Evolutionary conservation across 768 basidiomycete genomes (phyloP), one percentile per base, ranked within the genome.

Genomic region (Kwoniella bestiolae): DNA sequence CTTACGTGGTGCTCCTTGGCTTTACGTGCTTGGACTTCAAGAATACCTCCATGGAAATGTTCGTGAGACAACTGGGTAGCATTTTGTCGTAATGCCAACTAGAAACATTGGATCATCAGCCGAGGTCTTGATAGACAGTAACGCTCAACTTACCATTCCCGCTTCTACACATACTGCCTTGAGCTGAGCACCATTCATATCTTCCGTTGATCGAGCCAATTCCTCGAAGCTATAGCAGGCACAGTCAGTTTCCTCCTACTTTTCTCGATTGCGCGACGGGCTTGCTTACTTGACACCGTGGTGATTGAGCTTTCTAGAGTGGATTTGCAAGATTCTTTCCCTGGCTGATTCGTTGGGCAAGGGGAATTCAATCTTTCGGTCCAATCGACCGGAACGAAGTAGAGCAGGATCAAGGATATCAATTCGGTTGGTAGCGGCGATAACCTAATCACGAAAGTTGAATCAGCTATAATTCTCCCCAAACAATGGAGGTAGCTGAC

Each of bases 131-230:
- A 47, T 8, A 29, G 8, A 47, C 21, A 28, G 29, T 7, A 14
- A n/a, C 8, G 29, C 6, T 32, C 6, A 50, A 28, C 95, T 92
- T 76, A 98, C 96, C 96, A 99, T 99, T 64, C 96, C 96, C 44
- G 96, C 96, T 83, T 99, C 96, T 1, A 99, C 96, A 82, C 95
- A 98, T 3, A 96, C 94, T 0, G 95, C 96, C 84, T 97, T 96
- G 75, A 96, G 82, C 65, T 80, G 80, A 14, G 79, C 79, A 44
- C 78, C 95, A 77, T 98, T 97, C 83, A 99, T 97, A 79, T 99
- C 96, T 74, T 98, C 96, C 51, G 96, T 94, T 80, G 91, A 94
- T 75, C 95, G 86, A 11, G 96, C 94, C 57, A 99, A 84, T 82
- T 99, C 96, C 68, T 95, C 94, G 80, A 89, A 99, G 84, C 77